Evolutionary conservation across 805 yeast genomes (phyloP).

Genomic region (Starmerella floricola): DNA sequence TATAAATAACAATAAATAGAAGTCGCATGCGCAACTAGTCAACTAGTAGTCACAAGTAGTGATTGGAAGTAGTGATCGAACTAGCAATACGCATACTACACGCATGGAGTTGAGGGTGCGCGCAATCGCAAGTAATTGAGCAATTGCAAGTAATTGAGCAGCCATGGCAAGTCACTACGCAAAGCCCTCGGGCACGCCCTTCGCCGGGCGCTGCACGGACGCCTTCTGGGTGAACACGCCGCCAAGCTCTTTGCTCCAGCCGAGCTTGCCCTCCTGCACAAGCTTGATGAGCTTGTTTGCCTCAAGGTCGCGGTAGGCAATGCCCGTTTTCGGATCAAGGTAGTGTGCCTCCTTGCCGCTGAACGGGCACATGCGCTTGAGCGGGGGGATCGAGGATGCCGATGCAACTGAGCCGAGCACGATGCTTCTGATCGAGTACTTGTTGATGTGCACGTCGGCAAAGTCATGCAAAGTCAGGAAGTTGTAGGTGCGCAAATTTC

Average conservation of each 20-base stretch:
- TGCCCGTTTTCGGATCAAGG: slow-evolving; percentile 77
- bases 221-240: slow-evolving; percentile 32
- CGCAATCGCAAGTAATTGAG: too few relatives aligned
- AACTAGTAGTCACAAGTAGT: too few relatives aligned
- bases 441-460: slow-evolving; percentile 22
- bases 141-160: too few relatives aligned
- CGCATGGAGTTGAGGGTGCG: too few relatives aligned
- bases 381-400: slow-evolving; percentile 28
- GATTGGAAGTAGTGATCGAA: too few relatives aligned
- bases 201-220: slow-evolving; percentile 29
- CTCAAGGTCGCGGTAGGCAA: slow-evolving; percentile 74
- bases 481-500: slow-evolving; percentile 22
- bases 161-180: too few relatives aligned
- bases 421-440: slow-evolving; percentile 25
- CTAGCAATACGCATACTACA: too few relatives aligned
- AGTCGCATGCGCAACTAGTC: background rate
- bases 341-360: slow-evolving; percentile 71
- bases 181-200: slow-evolving; percentile 81
- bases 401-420: slow-evolving; percentile 48
- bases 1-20: slow-evolving; percentile 4
- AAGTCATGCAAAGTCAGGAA: slow-evolving; percentile 44
- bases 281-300: slow-evolving; percentile 54
- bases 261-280: slow-evolving; percentile 38
- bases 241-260: slow-evolving; percentile 41
- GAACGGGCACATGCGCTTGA: slow-evolving; percentile 52